Conservation (phyloP, 169 alveolate genomes). For the Plasmodium malariae region DNA sequence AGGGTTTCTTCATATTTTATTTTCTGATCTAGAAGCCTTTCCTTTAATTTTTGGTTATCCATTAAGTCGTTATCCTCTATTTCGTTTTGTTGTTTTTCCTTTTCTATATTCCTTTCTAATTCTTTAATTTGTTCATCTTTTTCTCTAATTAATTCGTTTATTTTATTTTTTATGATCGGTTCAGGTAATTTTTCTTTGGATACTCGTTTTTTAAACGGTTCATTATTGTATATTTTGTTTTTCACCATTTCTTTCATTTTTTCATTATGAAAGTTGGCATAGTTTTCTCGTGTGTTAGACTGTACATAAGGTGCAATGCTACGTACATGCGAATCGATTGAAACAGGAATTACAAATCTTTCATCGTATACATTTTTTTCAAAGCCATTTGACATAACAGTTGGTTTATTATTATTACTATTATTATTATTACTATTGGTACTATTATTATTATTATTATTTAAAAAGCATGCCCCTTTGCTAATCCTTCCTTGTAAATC, state of each 20-base stretch:
- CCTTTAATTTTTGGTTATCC: slow-evolving; percentile 56
- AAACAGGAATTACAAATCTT: neutral
- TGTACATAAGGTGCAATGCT: neutral
- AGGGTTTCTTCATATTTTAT: slow-evolving; percentile 74
- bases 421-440: neutral
- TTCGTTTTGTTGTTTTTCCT: slow-evolving; percentile 25
- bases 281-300: neutral
- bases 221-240: slow-evolving; percentile 2
- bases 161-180: slow-evolving; percentile 13
- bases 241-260: neutral
- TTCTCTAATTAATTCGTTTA: slow-evolving; percentile 45
- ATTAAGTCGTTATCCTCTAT: slow-evolving; percentile 3
- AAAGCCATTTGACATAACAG: too few species aligned
- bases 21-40: slow-evolving; percentile 65
- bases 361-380: neutral
- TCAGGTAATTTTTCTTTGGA: slow-evolving; percentile 25
- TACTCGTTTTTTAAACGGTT: slow-evolving; percentile 52
- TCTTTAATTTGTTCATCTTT: slow-evolving; percentile 63
- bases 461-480: neutral
- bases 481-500: neutral
- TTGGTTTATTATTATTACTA: neutral
- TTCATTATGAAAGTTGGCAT: neutral
- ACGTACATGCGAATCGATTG: slow-evolving; percentile 5
- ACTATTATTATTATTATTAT: slow-evolving; percentile 11
- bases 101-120: slow-evolving; percentile 36